phyloP scores from a whole-genome alignment of 2,329 filamentous ascomycete species.

The Cladobotryum protrusum region DNA sequence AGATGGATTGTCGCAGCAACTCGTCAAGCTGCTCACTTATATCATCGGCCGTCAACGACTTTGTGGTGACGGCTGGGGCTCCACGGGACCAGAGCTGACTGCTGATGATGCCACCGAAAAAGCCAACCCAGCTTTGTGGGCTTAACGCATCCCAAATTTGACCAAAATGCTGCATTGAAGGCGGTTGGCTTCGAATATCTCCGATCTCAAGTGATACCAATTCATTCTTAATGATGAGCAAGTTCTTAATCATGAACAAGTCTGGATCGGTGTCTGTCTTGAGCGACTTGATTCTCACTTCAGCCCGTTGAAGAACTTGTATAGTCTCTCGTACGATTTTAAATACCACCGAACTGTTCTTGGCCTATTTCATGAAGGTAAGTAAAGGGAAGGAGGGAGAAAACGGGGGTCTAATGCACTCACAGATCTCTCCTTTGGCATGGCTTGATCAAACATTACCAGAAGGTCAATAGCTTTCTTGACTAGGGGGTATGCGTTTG shows the following conservation, averaged over 20 bases:
- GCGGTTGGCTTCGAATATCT: conserved; percentile 48
- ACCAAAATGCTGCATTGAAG: conserved; percentile 53
- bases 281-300: conserved; percentile 60
- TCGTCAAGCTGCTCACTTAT: conserved; percentile 61
- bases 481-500: conserved; percentile 53
- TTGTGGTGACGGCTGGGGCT: conserved; percentile 30
- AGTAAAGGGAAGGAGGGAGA: conserved; percentile 5
- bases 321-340: conserved; percentile 87
- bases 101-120: conserved; percentile 53
- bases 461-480: conserved; percentile 54
- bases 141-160: conserved; percentile 60
- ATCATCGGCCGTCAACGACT: conserved; percentile 45
- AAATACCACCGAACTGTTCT: conserved; percentile 52
- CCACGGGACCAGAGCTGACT: conserved; percentile 44
- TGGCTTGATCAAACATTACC: conserved; percentile 56
- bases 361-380: conserved; percentile 18
- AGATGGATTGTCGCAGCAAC: conserved; percentile 55
- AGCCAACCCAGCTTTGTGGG: conserved; percentile 51
- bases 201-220: conserved; percentile 94
- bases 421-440: conserved; percentile 58
- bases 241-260: conserved; percentile 89
- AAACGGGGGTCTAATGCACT: conserved; percentile 21
- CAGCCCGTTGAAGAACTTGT: conserved; percentile 70
- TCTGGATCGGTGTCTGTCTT: conserved; percentile 63
- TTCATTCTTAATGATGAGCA: conserved; percentile 92